phyloP scores from a whole-genome alignment of 495 filamentous ascomycete species.

The Xeromyces bisporus region DNA sequence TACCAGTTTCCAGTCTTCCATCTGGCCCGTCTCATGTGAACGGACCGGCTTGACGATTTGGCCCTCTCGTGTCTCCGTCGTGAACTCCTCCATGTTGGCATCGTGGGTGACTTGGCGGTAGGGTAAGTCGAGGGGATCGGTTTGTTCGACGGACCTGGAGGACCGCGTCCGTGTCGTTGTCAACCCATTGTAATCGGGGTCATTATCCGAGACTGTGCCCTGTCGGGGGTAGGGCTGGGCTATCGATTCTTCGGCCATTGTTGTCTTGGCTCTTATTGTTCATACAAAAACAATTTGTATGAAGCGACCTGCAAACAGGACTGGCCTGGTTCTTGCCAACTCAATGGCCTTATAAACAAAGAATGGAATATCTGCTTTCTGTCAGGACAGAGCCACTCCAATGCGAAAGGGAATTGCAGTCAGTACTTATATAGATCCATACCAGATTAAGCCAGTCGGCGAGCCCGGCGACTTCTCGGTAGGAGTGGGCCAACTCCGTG shows the following conservation, averaged over 20 bases:
- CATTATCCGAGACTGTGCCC: not conserved
- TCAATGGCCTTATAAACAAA: too few species aligned
- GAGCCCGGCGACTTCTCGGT: too few species aligned
- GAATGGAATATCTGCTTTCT: too few species aligned
- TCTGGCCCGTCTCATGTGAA: slow-evolving; percentile 33
- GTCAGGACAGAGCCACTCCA: too few species aligned
- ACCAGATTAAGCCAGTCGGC: too few species aligned
- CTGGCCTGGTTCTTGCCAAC: too few species aligned
- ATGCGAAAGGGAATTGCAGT: too few species aligned
- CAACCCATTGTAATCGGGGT: not conserved
- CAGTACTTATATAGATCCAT: too few species aligned
- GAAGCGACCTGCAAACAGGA: too few species aligned
- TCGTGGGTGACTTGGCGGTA: slow-evolving; percentile 40
- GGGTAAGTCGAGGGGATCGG: slow-evolving; percentile 34
- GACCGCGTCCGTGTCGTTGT: slow-evolving; percentile 10
- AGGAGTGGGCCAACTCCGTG: too few species aligned
- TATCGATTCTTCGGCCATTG: not conserved
- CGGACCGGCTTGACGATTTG: slow-evolving; percentile 38
- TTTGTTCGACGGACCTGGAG: slow-evolving; percentile 7
- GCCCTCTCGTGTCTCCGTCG: slow-evolving; percentile 38
- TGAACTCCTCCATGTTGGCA: slow-evolving; percentile 50
- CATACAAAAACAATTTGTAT: too few species aligned
- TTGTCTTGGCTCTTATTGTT: too few species aligned
- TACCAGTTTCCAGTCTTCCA: slow-evolving; percentile 52
- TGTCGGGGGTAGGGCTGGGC: not conserved